Conservation (phyloP, 495 filamentous ascomycete genomes). For the Achaetomiella virescens region DNA sequence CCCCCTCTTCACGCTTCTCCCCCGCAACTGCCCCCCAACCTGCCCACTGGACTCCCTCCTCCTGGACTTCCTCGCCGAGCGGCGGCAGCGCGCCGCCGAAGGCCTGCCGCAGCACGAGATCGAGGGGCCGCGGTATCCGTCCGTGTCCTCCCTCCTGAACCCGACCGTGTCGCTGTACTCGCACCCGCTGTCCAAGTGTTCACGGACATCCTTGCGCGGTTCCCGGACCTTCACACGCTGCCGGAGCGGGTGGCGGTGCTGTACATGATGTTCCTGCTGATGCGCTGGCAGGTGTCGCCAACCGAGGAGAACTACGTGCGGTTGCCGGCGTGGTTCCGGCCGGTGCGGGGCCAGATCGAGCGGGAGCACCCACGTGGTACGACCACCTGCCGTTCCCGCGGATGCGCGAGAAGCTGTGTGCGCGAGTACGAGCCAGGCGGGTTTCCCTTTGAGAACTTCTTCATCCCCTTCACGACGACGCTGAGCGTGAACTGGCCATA, state of each 20-base stretch:
- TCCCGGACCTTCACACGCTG: constrained; percentile 60
- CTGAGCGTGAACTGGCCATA: constrained; percentile 74
- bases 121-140: constrained; percentile 68
- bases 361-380: constrained; percentile 68
- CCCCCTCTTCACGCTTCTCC: constrained; percentile 34
- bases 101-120: constrained; percentile 55
- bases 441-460: constrained; percentile 67
- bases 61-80: constrained; percentile 66
- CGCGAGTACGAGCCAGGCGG: constrained; percentile 36
- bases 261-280: constrained; percentile 76
- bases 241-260: constrained; percentile 74
- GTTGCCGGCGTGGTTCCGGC: constrained; percentile 60
- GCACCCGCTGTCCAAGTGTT: constrained; percentile 74
- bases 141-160: constrained; percentile 66
- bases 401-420: constrained; percentile 61
- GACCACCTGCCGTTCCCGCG: constrained; percentile 70
- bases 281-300: constrained; percentile 75
- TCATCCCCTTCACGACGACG: constrained; percentile 69
- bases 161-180: constrained; percentile 53
- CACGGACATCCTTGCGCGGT: constrained; percentile 70
- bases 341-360: constrained; percentile 54
- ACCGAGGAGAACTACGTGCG: constrained; percentile 68
- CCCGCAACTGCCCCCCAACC: constrained; percentile 55
- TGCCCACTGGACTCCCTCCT: constrained; percentile 70
- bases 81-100: constrained; percentile 56